Evolutionary conservation across 371 early-diverging fungal genomes (phyloP), one percentile per base, ranked within the genome.

Genomic region (Blastocladiella emersonii): DNA sequence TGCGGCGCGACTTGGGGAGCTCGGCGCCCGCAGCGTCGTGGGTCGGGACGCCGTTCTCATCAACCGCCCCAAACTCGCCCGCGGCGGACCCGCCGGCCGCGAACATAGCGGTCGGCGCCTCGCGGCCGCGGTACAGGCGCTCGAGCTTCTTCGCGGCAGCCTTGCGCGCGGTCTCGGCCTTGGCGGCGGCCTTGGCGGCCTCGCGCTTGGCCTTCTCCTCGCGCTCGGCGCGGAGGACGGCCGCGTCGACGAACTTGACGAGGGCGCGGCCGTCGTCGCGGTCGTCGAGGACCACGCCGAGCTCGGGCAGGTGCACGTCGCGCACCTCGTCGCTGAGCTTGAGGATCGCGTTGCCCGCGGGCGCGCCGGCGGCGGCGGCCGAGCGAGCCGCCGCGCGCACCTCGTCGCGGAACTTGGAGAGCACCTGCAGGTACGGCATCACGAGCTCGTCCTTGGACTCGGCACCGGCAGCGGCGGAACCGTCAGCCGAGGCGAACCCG

Each of bases 271-370:
- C 94, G 72, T 88, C 92, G 66, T 92, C 94, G 66, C 89, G 88
- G 71, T 97, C 98, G 67, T 95, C 98, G 62, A 97, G 74, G 3
- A 85, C 75, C 10, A 97, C 90, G 44, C 94, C 92, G 32, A 94
- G 77, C 19, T 88, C 85, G 12, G 87, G 85, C 60, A 94, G 74
- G 45, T 89, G 89, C 17, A 81, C 79, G 73, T 97, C 95, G 61
- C 98, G 87, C 57, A 97, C 67, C 68, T 77, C 76, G 75, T 97
- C 98, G 68, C 89, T 87, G 35, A 91, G 68, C 21, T 71, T 72
- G 55, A 97, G 73, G 69, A 93, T 72, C 49, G 88, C 84, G 19
- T 21, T 8, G 45, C 19, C 21, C 10, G 21, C 3, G 30, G 32
- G 12, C 2, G 30, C 30, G 30, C 12, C 30, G 30, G 27, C 53